Evolutionary conservation across 2,329 filamentous ascomycete genomes (phyloP).

Genomic region (Alternaria metachromatica): DNA sequence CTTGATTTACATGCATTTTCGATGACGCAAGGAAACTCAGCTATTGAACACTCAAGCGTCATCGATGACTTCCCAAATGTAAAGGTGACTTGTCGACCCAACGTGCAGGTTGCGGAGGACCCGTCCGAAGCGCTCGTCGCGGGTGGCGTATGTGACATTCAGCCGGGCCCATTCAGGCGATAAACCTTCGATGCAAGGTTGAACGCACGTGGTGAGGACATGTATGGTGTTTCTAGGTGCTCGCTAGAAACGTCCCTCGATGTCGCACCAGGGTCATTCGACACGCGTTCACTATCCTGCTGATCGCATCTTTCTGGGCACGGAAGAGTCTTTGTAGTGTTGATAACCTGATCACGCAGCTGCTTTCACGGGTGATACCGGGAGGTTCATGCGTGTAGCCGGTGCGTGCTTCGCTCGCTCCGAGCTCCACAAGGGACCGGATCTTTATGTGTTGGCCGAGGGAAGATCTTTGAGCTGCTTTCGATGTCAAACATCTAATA

Average conservation of each 20-base stretch:
- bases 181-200: not conserved
- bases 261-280: no score
- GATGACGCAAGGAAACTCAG: not conserved
- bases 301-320: not conserved
- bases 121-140: not conserved
- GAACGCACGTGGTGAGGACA: not conserved
- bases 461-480: not conserved
- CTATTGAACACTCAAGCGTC: not conserved
- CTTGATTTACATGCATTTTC: not conserved
- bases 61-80: not conserved
- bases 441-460: not conserved
- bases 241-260: not conserved
- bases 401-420: not conserved
- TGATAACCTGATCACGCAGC: not conserved
- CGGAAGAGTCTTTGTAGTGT: not conserved
- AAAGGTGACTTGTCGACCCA: not conserved
- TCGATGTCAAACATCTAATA: not conserved
- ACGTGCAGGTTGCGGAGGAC: not conserved
- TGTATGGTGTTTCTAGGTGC: not conserved
- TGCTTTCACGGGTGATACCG: not conserved
- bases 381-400: not conserved
- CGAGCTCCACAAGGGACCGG: not conserved
- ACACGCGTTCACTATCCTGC: not conserved
- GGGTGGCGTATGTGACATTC: conserved; percentile 22
- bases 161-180: conserved; percentile 24